These are phyloP conservation scores for Micromonas pusilla DNA, from an alignment of 139 green algal genomes.

Conservation along the genomic window DNA sequence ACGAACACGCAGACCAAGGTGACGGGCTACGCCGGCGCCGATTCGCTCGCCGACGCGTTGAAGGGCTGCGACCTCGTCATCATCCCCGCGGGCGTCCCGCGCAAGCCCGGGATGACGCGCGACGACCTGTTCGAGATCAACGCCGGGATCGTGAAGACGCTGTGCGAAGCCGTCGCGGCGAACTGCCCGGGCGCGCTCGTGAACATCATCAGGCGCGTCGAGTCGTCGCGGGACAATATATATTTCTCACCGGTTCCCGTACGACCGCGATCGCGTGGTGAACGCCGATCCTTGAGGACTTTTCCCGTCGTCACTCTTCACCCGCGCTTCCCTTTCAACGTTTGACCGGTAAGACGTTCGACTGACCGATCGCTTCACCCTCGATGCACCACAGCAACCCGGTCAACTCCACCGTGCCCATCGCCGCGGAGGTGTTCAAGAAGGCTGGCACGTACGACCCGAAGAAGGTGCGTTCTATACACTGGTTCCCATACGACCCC, in stretches of 20 bases:
- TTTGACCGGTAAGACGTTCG: too few species aligned
- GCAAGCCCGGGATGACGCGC: conserved; percentile 98
- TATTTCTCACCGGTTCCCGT: too few species aligned
- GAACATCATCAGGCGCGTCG: conserved; percentile 87
- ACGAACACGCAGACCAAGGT: conserved; percentile 72
- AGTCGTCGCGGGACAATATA: too few species aligned
- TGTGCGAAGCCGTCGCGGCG: conserved; percentile 78
- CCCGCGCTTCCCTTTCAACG: too few species aligned
- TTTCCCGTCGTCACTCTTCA: too few species aligned
- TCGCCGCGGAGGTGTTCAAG: conserved; percentile 76
- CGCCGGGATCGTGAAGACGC: conserved; percentile 83
- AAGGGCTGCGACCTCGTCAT: conserved; percentile 77
- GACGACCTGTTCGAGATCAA: conserved; percentile 99
- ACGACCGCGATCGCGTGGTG: too few species aligned
- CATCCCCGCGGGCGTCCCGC: conserved; percentile 91
- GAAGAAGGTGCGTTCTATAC: too few species aligned
- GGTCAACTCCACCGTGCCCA: conserved; percentile 88
- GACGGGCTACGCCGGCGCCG: conserved; percentile 56
- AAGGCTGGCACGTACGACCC: conserved; percentile 78
- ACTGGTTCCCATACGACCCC: too few species aligned
- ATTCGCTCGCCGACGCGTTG: conserved; percentile 63
- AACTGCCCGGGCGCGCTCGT: conserved; percentile 60
- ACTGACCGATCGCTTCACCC: too few species aligned
- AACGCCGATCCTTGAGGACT: too few species aligned
- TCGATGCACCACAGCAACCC: conserved; percentile 88